Evolutionary conservation across 2,329 filamentous ascomycete genomes (phyloP).

Genomic region (Phyllosticta paracitricarpa): DNA sequence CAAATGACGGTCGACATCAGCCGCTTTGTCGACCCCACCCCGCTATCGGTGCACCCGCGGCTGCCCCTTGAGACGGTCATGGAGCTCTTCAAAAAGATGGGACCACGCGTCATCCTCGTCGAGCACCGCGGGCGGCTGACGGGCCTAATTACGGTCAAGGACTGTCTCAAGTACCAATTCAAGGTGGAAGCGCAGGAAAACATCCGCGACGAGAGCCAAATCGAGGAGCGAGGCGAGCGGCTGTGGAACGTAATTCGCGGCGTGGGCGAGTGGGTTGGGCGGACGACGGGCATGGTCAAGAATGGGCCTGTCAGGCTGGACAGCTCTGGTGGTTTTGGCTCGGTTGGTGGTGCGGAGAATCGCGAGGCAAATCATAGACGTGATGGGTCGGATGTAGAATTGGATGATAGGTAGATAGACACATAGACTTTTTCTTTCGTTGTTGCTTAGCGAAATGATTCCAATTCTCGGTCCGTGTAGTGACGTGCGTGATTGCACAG

Average conservation of each 20-base stretch:
- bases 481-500: neutral
- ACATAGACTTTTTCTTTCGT: neutral
- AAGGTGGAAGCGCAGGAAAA: constrained; percentile 83
- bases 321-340: neutral
- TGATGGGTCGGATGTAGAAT: neutral
- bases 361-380: neutral
- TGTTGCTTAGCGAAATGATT: neutral
- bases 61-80: constrained; percentile 93
- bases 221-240: constrained; percentile 8
- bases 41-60: constrained; percentile 81
- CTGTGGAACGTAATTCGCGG: constrained; percentile 7
- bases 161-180: constrained; percentile 95
- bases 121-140: constrained; percentile 77
- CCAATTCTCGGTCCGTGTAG: too few relatives aligned
- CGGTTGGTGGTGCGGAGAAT: neutral
- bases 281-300: neutral
- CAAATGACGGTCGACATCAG: constrained; percentile 64
- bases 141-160: constrained; percentile 89
- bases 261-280: constrained; percentile 3
- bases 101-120: constrained; percentile 82
- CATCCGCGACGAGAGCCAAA: constrained; percentile 5
- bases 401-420: constrained; percentile 2
- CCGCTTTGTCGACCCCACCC: constrained; percentile 80
- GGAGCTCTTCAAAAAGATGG: constrained; percentile 98
- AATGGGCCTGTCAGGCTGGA: neutral